Conservation (phyloP, 345 rosid genomes). For the Syzygium aqueum region DNA sequence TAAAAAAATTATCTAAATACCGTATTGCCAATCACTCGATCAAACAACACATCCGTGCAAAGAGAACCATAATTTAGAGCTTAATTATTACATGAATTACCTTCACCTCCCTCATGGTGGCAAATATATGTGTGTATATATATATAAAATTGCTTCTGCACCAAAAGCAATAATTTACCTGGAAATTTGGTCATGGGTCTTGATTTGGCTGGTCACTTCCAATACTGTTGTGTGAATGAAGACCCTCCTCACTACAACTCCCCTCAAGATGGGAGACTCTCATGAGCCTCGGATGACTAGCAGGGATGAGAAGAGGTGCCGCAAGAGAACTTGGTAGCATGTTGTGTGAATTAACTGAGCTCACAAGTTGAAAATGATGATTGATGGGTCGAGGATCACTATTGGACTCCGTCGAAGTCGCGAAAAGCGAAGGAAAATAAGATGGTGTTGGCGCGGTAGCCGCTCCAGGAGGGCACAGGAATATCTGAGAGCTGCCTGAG, state of each 20-base stretch:
- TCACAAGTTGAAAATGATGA: background rate
- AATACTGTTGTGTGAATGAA: background rate
- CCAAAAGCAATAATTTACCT: background rate
- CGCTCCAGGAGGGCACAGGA: background rate
- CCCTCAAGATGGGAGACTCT: background rate
- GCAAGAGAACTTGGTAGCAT: background rate
- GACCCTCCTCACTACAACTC: background rate
- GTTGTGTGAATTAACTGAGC: background rate
- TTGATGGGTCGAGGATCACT: conserved; percentile 21
- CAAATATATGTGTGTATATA: background rate
- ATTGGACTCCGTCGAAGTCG: conserved; percentile 11
- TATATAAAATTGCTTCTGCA: background rate
- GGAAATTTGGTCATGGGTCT: background rate
- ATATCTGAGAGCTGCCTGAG: background rate
- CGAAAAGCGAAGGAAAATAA: conserved; percentile 19
- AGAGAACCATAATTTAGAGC: background rate
- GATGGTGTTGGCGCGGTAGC: conserved; percentile 9
- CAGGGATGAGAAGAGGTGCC: background rate
- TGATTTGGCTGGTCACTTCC: background rate
- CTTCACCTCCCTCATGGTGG: background rate
- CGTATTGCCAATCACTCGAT: background rate
- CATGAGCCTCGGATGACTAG: background rate
- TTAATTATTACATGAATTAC: background rate
- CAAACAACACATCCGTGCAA: background rate
- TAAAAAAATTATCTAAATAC: background rate